Evolutionary conservation across 1,139 yeast genomes (phyloP).

Genomic region (Yamadazyma pseudoaaseri): DNA sequence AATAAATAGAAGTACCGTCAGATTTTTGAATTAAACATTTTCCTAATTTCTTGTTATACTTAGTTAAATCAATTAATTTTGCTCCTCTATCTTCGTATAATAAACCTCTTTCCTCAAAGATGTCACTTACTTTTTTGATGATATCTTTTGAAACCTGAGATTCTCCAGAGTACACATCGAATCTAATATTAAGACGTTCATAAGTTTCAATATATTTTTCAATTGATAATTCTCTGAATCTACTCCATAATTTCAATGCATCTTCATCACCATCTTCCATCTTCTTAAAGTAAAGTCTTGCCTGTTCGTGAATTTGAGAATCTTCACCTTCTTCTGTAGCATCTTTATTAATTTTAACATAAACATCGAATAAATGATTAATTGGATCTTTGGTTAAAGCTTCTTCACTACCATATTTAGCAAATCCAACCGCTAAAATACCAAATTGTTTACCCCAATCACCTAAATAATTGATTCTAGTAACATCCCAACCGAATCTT

Average conservation of each 20-base stretch:
- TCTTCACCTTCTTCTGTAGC: constrained; percentile 73
- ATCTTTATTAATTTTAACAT: constrained; percentile 83
- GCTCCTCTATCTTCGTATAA: constrained; percentile 93
- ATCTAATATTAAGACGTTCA: constrained; percentile 85
- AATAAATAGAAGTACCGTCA: constrained; percentile 92
- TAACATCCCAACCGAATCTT: constrained; percentile 85
- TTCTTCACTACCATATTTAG: constrained; percentile 80
- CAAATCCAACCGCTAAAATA: constrained; percentile 88
- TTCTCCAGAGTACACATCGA: constrained; percentile 92
- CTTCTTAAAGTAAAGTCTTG: constrained; percentile 80
- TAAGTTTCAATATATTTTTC: constrained; percentile 83
- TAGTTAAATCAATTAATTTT: constrained; percentile 77
- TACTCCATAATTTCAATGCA: constrained; percentile 78
- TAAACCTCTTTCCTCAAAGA: constrained; percentile 66
- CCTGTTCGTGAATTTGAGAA: constrained; percentile 71
- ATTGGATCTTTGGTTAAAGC: constrained; percentile 76
- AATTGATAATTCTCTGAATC: constrained; percentile 87
- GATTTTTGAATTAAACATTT: constrained; percentile 91
- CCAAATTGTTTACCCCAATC: constrained; percentile 99
- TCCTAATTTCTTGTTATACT: constrained; percentile 89
- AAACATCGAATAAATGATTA: constrained; percentile 91
- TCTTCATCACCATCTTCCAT: constrained; percentile 94
- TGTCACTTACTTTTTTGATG: constrained; percentile 65
- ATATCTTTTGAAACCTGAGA: constrained; percentile 81
- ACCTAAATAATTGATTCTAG: constrained; percentile 90